Evolutionary conservation across 83 land plant genomes (phyloP), one percentile per base, ranked within the genome.

Genomic region (Isoetes engelmannii): DNA sequence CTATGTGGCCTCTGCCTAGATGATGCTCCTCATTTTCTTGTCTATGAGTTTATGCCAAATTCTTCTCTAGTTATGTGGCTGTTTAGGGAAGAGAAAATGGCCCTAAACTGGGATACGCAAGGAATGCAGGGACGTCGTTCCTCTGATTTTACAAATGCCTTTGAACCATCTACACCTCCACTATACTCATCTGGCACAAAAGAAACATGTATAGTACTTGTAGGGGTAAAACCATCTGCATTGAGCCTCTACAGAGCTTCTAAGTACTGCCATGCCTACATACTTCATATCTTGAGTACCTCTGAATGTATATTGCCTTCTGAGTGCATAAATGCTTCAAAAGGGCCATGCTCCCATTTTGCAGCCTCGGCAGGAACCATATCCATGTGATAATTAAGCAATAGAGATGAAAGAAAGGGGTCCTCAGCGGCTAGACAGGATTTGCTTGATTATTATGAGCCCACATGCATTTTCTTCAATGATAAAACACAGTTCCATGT

Each of bases 251-350:
- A 79, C 45, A 95, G 69, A 9, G 97, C 99, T 61, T 95, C 99
- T 1, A 95, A 76, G 79, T 95, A 95, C 80, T 95, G 99, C 79
- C n/a, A 91, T 54, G 3, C 93, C 90, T n/a, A 91, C 97, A 50
- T 87, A 88, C 79, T 95, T 95, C 97, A 91, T 95, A 82, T 95
- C 94, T 83, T 95, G 99, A 0, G 90, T 82, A 6, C 97, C 97
- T 13, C 93, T 74, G n/a, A 89, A 51, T 59, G 84, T 57, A 91
- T 82, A 13, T 76, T 46, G 5, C 92, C 92, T 0, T 57, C 41
- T 7, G 62, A 19, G 51, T 87, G 85, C 20, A 65, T 9, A 58
- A 72, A 66, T 51, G 93, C 99, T 5, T 69, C 45, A 65, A 94
- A 88, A 6, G 99, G 99, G 12, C 62, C 78, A 44, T 82, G 88